Evolutionary conservation across 2,329 filamentous ascomycete species (phyloP), one percentile per base, ranked within the genome.

Genomic region (Colletotrichum sp.): DNA sequence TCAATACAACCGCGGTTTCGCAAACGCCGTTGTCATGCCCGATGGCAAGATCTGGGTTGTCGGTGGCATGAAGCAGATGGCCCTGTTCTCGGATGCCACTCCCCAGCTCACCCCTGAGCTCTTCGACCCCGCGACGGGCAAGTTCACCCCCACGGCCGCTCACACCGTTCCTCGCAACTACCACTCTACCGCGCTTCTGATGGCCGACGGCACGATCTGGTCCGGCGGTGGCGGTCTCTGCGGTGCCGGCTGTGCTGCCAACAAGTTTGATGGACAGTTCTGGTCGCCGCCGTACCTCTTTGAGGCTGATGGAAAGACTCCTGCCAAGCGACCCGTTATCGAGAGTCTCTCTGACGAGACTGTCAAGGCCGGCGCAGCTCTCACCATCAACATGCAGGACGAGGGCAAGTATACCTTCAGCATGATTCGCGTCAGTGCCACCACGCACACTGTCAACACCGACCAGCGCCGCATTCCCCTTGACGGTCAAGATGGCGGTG

Each of bases 261-360:
- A 92, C 70, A 90, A 92, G 76, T 86, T 84, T 36, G 88, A 92
- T 74, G 89, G 81, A 4, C 87, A 92, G 80, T 87, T 92, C 66
- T 92, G 87, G 80, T 85, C 84, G 5, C 90, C 90, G 1, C 86
- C 88, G 0, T 92, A 92, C 75, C 86, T 92, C 0, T 87, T 90
- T 71, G 86, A 86, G 21, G 52, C 68, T 6, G 58, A 87, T 48
- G 89, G 88, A 8, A 77, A 80, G 16, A 78, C 79, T 5, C 76
- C 74, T 0, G 85, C 85, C 6, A 75, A 80, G 0, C 84, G 88
- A 2, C 89, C 89, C 0, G 77, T 79, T 3, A 89, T 90, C 68
- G 68, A 78, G 0, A 79, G 76, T 5, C 81, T 86, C 2, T 82
- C 75, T 3, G 80, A 83, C 8, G 79, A 78, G 0, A 79, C 21